A percentile compares a stretch with the other conserved stretches of the same genome.
Evolutionary conservation across 106 monocot species (phyloP).

Genomic region (Chionographis japonica): DNA sequence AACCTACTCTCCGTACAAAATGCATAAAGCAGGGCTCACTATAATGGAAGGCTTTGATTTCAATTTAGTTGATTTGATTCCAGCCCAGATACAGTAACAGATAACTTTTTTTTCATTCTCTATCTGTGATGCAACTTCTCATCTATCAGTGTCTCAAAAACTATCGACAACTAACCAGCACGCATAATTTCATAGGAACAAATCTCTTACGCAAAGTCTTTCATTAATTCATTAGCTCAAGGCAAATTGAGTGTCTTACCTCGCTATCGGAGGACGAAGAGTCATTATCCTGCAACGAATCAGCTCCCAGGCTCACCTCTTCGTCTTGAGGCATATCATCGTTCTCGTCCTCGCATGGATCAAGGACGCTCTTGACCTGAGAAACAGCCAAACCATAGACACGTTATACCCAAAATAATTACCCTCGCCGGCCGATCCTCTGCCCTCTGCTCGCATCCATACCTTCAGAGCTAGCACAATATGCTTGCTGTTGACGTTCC

Average conservation of each 20-base stretch:
- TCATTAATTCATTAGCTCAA: not conserved
- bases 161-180: too few relatives aligned
- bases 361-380: constrained; percentile 96
- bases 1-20: too few relatives aligned
- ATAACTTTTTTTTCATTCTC: too few relatives aligned
- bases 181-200: too few relatives aligned
- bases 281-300: constrained; percentile 48
- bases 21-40: too few relatives aligned
- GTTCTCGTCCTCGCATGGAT: constrained; percentile 98
- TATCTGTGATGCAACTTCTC: too few relatives aligned
- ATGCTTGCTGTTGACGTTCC: constrained; percentile 97
- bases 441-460: not conserved
- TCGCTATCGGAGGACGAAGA: constrained; percentile 79
- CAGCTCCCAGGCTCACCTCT: constrained; percentile 55
- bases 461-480: constrained; percentile 92
- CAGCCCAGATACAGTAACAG: too few relatives aligned
- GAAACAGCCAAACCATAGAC: not conserved
- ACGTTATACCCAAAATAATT: not conserved
- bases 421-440: not conserved
- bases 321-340: constrained; percentile 55
- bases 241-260: constrained; percentile 22
- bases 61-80: too few relatives aligned
- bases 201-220: too few relatives aligned
- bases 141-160: too few relatives aligned
- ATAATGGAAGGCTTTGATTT: too few relatives aligned